phyloP scores from a whole-genome alignment of 768 basidiomycete genomes.

The Auricularia sp. region DNA sequence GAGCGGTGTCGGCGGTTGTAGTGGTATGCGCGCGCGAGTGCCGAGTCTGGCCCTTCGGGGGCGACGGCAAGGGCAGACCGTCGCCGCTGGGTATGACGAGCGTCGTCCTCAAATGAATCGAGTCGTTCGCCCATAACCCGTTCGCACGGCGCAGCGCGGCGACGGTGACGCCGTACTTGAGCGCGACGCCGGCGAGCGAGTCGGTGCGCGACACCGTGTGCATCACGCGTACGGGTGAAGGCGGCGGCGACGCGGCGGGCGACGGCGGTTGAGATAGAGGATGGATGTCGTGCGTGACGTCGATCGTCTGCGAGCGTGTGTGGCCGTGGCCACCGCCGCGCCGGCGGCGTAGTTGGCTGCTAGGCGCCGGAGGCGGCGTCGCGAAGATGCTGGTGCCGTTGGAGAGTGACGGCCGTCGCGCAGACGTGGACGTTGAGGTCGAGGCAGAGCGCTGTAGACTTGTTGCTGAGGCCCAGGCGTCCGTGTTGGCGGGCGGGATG shows the following conservation, averaged over 20 bases:
- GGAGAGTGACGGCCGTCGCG: no score
- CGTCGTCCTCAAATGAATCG: constrained; percentile 75
- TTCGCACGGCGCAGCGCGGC: constrained; percentile 79
- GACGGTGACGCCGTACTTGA: constrained; percentile 81
- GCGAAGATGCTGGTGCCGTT: no score
- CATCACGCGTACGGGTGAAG: neutral
- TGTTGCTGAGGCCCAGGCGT: no score
- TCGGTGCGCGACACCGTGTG: constrained; percentile 55
- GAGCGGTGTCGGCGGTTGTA: no score
- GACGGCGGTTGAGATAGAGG: neutral
- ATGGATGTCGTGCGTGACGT: neutral
- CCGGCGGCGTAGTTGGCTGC: neutral
- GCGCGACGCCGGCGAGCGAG: constrained; percentile 75
- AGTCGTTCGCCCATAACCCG: constrained; percentile 88
- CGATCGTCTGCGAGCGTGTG: neutral
- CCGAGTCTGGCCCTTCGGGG: no score
- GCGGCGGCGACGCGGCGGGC: neutral
- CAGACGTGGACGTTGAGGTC: no score
- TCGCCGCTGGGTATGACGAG: constrained; percentile 56
- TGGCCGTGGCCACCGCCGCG: neutral
- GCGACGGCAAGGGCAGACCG: constrained; percentile 5
- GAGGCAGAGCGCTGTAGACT: no score
- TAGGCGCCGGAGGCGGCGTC: no score
- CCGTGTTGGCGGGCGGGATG: no score
- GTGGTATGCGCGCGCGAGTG: no score